phyloP scores from a whole-genome alignment of 805 yeast genomes.

The Alloascoidea africana region DNA sequence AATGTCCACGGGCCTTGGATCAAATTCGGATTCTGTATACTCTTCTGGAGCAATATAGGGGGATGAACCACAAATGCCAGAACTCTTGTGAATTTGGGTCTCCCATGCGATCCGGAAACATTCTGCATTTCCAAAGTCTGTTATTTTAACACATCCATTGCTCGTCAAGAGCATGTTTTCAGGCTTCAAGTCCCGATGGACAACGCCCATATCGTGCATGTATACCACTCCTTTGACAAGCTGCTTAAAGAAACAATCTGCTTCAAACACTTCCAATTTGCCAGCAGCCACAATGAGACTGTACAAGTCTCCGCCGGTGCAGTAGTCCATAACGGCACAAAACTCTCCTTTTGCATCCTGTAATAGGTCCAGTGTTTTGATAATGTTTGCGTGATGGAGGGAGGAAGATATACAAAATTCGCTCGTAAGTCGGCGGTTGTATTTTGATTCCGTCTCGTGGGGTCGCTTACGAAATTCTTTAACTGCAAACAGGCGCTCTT shows the following conservation, averaged over 20 bases:
- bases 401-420: conserved; percentile 83
- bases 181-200: conserved; percentile 87
- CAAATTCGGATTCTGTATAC: conserved; percentile 40
- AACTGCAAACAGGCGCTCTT: conserved; percentile 45
- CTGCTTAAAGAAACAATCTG: conserved; percentile 86
- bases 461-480: conserved; percentile 56
- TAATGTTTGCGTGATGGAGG: conserved; percentile 61
- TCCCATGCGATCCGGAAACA: conserved; percentile 92
- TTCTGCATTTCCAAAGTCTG: conserved; percentile 86
- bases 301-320: conserved; percentile 76
- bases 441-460: conserved; percentile 39
- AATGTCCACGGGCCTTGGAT: conserved; percentile 68
- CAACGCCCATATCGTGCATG: conserved; percentile 85
- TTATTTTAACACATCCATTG: conserved; percentile 49
- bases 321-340: conserved; percentile 90
- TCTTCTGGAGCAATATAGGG: conserved; percentile 94
- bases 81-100: conserved; percentile 44
- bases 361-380: conserved; percentile 68
- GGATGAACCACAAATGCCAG: conserved; percentile 74
- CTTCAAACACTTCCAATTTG: conserved; percentile 46
- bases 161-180: conserved; percentile 67
- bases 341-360: conserved; percentile 55
- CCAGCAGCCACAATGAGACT: conserved; percentile 38
- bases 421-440: conserved; percentile 63
- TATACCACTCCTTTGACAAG: conserved; percentile 66